These are phyloP conservation scores for Exophiala sideris DNA, from an alignment of 2,329 filamentous ascomycete genomes.

Conservation along the genomic window DNA sequence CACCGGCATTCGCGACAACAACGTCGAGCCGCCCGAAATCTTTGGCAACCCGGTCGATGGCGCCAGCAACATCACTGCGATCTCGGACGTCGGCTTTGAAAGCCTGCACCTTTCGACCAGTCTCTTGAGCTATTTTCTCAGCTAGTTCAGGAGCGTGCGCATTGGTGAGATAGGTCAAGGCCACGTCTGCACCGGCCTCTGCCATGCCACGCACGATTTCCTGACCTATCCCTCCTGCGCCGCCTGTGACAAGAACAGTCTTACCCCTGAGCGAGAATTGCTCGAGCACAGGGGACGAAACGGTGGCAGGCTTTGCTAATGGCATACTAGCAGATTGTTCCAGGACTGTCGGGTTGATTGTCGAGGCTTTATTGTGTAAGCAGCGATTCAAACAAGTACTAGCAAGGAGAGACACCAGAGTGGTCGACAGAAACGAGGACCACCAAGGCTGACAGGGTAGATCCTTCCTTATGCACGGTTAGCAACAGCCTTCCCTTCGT, in stretches of 20 bases:
- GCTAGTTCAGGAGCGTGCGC: conserved; percentile 29
- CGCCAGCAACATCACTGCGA: conserved; percentile 32
- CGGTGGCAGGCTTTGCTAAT: no score
- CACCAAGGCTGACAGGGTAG: no score
- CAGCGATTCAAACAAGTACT: no score
- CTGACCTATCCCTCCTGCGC: conserved; percentile 25
- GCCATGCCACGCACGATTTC: conserved; percentile 22
- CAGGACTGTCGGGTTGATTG: no score
- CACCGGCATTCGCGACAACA: conserved; percentile 47
- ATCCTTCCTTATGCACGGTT: no score
- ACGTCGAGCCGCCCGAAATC: conserved; percentile 47
- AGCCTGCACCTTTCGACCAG: conserved; percentile 33
- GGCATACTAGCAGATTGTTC: no score
- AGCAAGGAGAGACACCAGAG: no score
- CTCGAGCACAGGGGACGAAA: not conserved
- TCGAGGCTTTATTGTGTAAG: no score
- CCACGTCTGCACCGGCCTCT: conserved; percentile 13
- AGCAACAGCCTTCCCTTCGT: no score
- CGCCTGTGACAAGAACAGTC: conserved; percentile 27
- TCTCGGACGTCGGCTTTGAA: conserved; percentile 35
- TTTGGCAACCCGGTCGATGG: conserved; percentile 32
- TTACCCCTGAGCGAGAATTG: conserved; percentile 26
- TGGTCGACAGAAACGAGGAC: no score
- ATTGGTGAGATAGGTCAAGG: conserved; percentile 23
- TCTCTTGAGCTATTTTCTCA: conserved; percentile 29